Base-by-base conservation (phyloP, 805 yeast species). In the Kluyveromyces wickerhamii region DNA sequence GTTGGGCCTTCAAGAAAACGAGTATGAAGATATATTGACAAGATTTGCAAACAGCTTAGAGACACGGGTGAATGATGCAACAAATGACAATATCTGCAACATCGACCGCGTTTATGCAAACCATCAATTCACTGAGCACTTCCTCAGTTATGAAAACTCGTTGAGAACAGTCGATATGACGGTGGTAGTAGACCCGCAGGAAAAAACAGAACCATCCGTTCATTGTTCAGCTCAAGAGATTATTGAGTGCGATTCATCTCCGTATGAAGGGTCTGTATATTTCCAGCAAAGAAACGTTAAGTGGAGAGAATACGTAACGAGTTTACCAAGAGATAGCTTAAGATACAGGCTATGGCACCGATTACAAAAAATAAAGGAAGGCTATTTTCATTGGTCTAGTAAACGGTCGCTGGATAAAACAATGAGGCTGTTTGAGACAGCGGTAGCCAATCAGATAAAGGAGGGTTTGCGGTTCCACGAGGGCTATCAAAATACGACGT, bases 401-500 rank as follows among this genome's bases (percentile, higher is more conserved):
- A 26, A n/a, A 26, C 19, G 26, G 5, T 10, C 26, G n/a, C 7
- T 14, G 12, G n/a, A 10, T 5, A 6, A 7, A 5, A 23, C 26
- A 5, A 10, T 10, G n/a, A 6, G n/a, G n/a, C 26, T 23, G 26
- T 23, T 10, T 10, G n/a, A 23, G 5, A 10, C 7, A 7, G 26
- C 7, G n/a, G 26, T 23, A 7, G 7, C 26, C 11, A 7, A 6
- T 6, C 26, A 23, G 12, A 23, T 23, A 7, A 12, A 14, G 11
- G 12, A 28, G 14, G 31, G 23, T 10, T 18, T 28, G 19, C 21
- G 22, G 7, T 28, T 18, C 21, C 31, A 28, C 13, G 22, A 28
- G 14, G 31, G 19, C 14, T 35, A 23, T 22, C 35, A 36, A n/a
- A 21, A 24, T 9, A 36, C 39, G 23, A 36, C 39, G n/a, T 36